Base-by-base conservation (phyloP, 495 filamentous ascomycete genomes). In the Penicillium taxi region DNA sequence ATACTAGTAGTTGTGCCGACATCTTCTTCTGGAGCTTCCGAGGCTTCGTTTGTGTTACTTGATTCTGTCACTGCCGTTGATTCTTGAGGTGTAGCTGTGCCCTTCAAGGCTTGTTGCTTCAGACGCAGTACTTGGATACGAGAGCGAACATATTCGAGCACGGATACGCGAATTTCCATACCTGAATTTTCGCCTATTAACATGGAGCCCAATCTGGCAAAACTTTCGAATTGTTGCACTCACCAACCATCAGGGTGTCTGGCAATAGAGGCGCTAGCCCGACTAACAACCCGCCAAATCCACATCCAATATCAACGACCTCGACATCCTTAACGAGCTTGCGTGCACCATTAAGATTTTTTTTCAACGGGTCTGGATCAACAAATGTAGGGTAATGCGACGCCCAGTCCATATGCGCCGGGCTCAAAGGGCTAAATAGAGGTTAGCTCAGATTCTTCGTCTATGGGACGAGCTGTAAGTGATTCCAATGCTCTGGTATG, bases 291-390 rank as follows among this genome's bases (percentile, higher is more conserved):
- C 91, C 91, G 18, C 91, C 91, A 57, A 89, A 98, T 13, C 91
- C 91, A 55, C 91, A 98, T 9, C 91, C 91, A 44, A 98, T 95
- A 67, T 98, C 91, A 36, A 86, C 89, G n/a, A 98, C 75, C 50
- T 94, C 86, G 12, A 98, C 80, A 36, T 81, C 67, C 47, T 81
- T 77, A 14, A 65, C 63, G 18, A 88, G 52, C 13, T 67, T 62
- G 42, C 54, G 63, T 3, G 59, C 53, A 19, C 64, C 56, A 24
- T 41, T 44, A 9, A 59, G 47, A 25, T 47, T 64, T 29, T 60
- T 50, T 33, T 65, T 44, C 12, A 61, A 35, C 3, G 45, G 32
- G 29, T 66, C 46, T 0, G 58, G 56, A 15, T 66, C 47, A 28
- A 74, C 63, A 51, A 77, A 88, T 26, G 78, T 71, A n/a, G 93